phyloP scores from a whole-genome alignment of 2,329 filamentous ascomycete species.

The Emmonsiellopsis sp. region DNA sequence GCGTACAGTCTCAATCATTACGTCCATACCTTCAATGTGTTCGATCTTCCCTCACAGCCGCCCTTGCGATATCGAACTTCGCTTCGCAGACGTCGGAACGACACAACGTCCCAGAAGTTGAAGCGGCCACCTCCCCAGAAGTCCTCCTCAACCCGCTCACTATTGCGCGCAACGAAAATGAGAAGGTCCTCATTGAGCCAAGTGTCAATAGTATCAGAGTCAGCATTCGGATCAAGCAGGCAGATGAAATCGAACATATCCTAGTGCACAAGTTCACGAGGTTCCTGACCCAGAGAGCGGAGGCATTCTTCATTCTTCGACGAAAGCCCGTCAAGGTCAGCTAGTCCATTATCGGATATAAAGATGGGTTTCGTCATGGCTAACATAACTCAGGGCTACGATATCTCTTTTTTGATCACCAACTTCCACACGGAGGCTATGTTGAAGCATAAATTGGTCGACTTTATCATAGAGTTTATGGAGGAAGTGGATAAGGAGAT shows the following conservation, averaged over 20 bases:
- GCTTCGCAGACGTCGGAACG: constrained; percentile 92
- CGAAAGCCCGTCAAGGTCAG: constrained; percentile 87
- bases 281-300: constrained; percentile 90
- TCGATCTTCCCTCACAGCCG: constrained; percentile 84
- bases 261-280: constrained; percentile 97
- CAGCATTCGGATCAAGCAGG: constrained; percentile 98
- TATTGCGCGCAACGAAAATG: constrained; percentile 91
- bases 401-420: constrained; percentile 97
- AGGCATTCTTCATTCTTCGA: constrained; percentile 92
- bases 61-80: constrained; percentile 91
- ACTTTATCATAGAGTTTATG: constrained; percentile 99
- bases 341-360: background rate
- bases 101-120: constrained; percentile 96
- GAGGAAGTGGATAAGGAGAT: constrained; percentile 99
- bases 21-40: constrained; percentile 95
- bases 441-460: constrained; percentile 97
- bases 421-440: constrained; percentile 99
- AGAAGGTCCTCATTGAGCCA: constrained; percentile 90
- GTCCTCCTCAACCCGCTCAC: constrained; percentile 84
- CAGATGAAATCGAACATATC: constrained; percentile 97
- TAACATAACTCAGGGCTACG: constrained; percentile 64
- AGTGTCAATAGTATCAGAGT: constrained; percentile 95
- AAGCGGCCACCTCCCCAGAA: constrained; percentile 86
- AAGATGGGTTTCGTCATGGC: constrained; percentile 13
- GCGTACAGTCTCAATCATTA: constrained; percentile 75